These are phyloP conservation scores for Crucihimalaya himalaica DNA, from an alignment of 345 rosid species.

Conservation along the genomic window DNA sequence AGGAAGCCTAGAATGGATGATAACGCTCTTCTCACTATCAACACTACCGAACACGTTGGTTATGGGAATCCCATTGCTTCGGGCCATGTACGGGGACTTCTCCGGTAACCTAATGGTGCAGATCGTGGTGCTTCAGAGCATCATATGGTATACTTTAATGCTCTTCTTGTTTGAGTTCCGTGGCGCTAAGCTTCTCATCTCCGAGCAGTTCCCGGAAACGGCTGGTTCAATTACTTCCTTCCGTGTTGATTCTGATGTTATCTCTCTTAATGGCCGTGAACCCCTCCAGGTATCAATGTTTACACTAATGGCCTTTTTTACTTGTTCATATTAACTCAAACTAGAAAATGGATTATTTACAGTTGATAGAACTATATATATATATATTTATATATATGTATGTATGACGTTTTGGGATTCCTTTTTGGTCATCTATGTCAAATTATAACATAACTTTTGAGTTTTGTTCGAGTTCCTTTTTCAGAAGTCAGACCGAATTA, in stretches of 20 bases:
- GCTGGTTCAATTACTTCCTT: slow-evolving; percentile 80
- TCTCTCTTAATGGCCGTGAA: slow-evolving; percentile 79
- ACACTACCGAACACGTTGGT: slow-evolving; percentile 86
- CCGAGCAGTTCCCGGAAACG: slow-evolving; percentile 82
- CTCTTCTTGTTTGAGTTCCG: slow-evolving; percentile 79
- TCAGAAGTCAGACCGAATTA: background rate
- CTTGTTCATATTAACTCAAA: background rate
- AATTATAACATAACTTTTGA: background rate
- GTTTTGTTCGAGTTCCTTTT: background rate
- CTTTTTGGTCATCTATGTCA: background rate
- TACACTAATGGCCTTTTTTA: background rate
- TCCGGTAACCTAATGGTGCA: slow-evolving; percentile 80
- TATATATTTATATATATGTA: no score
- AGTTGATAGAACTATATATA: background rate
- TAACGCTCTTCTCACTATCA: slow-evolving; percentile 75
- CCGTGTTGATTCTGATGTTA: slow-evolving; percentile 73
- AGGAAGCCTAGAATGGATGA: slow-evolving; percentile 77
- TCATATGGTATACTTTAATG: slow-evolving; percentile 85
- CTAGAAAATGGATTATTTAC: background rate
- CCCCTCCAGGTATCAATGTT: slow-evolving; percentile 43
- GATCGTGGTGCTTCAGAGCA: slow-evolving; percentile 77
- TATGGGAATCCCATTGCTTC: slow-evolving; percentile 81
- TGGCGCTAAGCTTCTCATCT: slow-evolving; percentile 71
- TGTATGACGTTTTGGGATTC: background rate
- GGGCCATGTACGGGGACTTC: slow-evolving; percentile 85